phyloP scores from a whole-genome alignment of 768 basidiomycete species.

The Cystofilobasidium bisporidii region DNA sequence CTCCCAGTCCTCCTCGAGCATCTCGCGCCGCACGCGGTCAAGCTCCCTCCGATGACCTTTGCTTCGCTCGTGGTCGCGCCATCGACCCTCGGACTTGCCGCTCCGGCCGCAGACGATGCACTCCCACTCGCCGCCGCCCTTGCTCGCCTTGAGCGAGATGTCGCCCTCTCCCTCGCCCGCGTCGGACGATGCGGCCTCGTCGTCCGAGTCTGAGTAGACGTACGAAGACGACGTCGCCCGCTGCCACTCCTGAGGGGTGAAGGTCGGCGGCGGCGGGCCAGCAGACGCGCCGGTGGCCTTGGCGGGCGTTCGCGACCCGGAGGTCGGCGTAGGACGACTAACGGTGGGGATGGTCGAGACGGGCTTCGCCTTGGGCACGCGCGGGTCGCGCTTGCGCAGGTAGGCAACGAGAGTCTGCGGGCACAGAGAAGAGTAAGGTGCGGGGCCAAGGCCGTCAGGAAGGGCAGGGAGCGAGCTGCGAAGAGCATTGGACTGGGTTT shows the following conservation, averaged over 20 bases:
- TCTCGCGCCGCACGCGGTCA: slow-evolving; percentile 63
- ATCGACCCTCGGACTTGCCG: slow-evolving; percentile 84
- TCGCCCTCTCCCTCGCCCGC: too few species aligned
- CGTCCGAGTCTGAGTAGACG: slow-evolving; percentile 12
- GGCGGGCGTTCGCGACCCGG: not conserved
- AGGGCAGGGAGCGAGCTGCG: too few species aligned
- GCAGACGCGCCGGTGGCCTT: not conserved
- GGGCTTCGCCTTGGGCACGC: slow-evolving; percentile 14
- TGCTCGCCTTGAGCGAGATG: slow-evolving; percentile 28
- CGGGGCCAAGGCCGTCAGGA: not conserved
- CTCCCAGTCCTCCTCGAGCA: slow-evolving; percentile 63
- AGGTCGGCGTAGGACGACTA: not conserved
- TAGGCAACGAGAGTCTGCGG: slow-evolving; percentile 41
- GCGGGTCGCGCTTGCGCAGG: slow-evolving; percentile 25
- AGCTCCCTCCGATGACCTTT: slow-evolving; percentile 87
- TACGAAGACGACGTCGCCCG: not conserved
- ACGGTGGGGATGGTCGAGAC: not conserved
- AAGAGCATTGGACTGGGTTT: too few species aligned
- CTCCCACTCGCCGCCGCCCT: slow-evolving; percentile 43
- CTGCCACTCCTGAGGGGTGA: slow-evolving; percentile 25
- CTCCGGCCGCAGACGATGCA: slow-evolving; percentile 89
- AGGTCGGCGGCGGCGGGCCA: not conserved
- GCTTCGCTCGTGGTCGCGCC: slow-evolving; percentile 92
- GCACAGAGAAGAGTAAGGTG: slow-evolving; percentile 38
- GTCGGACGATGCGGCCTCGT: too few species aligned